Evolutionary conservation across 2,329 filamentous ascomycete genomes (phyloP), one percentile per base, ranked within the genome.

Genomic region (Hirsutella thompsonii): DNA sequence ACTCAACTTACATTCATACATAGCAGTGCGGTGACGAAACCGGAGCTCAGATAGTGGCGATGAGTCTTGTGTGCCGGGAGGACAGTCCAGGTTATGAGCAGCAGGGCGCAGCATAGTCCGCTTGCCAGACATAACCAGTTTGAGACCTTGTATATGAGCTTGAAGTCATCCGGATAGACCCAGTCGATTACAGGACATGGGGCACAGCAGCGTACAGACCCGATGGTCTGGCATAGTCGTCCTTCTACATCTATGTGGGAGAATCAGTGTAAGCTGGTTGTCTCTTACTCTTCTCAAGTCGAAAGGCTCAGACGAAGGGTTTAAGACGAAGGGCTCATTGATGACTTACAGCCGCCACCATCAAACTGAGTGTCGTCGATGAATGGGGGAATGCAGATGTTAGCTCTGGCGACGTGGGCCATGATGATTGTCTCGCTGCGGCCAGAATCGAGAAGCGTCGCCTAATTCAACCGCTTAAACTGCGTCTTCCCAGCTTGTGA

Each of bases 1-100:
- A n/a, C n/a, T n/a, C n/a, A n/a, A n/a, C 83, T 68, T 64, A 88
- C 84, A 57, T 84, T 83, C 73, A 96, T 84, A 43, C 90, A 68
- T 34, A 82, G 65, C 33, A 90, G 77, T 4, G 77, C 84, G 36
- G 84, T 61, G 5, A 85, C 83, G 39, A 96, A 68, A 57, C 87
- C 92, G 48, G 95, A 82, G 56, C 85, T 95, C 30, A 98, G 69
- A 55, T 96, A 96, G 59, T 98, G 92, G 40, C 89, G 79, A 55
- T 87, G 79, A 6, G 92, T 95, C 66, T 86, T 90, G 52, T 94
- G 87, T 20, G 86, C 77, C 0, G 92, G 89, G 19, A 98, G 68
- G 11, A 82, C 69, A 3, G 77, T 66, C 70, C 88, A 96, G 5
- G 87, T 93, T 5, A 85, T 39, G n/a, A 96, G 66, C 42, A 96